A percentile compares a stretch with the other conserved stretches of the same genome.
Evolutionary conservation across 2,329 filamentous ascomycete genomes (phyloP).

Genomic region (Penicillium sp.): DNA sequence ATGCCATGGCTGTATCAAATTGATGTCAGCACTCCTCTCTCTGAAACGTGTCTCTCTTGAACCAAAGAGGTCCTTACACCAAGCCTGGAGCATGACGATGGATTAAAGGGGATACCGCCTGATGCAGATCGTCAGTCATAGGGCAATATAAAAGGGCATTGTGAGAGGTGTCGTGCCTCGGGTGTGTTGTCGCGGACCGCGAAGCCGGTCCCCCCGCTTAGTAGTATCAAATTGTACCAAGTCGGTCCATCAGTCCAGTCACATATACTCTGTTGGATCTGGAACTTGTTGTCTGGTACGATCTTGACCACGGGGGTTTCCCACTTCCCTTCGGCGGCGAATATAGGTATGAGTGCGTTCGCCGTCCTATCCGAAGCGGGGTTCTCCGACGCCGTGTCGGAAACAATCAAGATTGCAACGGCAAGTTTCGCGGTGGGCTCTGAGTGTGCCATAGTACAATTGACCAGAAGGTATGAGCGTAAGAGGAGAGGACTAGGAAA

Average conservation of each 20-base stretch:
- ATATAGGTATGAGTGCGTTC: constrained; percentile 60
- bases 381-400: constrained; percentile 79
- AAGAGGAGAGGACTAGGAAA: constrained; percentile 1
- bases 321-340: constrained; percentile 69
- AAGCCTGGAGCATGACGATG: constrained; percentile 83
- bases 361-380: constrained; percentile 71
- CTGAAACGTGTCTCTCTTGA: background rate
- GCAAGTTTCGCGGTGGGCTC: constrained; percentile 44
- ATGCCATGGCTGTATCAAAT: constrained; percentile 66
- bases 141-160: background rate
- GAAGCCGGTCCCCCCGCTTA: constrained; percentile 91
- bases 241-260: constrained; percentile 64
- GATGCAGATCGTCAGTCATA: constrained; percentile 16
- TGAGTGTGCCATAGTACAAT: constrained; percentile 19
- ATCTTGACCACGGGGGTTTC: constrained; percentile 62
- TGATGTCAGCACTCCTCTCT: constrained; percentile 4
- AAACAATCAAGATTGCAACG: constrained; percentile 77
- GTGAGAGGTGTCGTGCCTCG: constrained; percentile 54
- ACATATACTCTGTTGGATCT: constrained; percentile 69
- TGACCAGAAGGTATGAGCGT: background rate
- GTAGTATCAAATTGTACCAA: constrained; percentile 68
- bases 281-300: constrained; percentile 66
- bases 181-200: constrained; percentile 78
- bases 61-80: constrained; percentile 51
- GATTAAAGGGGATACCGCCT: constrained; percentile 74